Evolutionary conservation across 164 flowering plant species (phyloP).

Genomic region (Paratinospora sagittata): DNA sequence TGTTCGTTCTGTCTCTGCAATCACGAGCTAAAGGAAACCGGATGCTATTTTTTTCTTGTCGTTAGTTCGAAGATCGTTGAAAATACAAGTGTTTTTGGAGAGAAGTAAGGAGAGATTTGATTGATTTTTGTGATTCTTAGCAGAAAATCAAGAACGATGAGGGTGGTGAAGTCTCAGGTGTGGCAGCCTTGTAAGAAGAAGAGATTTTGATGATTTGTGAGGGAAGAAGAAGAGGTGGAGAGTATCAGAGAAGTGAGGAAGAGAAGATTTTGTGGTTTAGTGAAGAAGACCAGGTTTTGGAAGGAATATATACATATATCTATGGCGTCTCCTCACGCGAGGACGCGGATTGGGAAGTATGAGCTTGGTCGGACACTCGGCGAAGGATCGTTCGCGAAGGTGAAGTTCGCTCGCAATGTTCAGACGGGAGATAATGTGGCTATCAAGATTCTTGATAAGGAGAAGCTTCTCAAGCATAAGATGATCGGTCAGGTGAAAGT

Average conservation of each 20-base stretch:
- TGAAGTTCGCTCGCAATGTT: constrained; percentile 21
- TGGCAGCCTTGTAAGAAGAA: constrained; percentile 20
- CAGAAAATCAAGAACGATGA: constrained; percentile 3
- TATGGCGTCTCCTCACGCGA: constrained; percentile 3
- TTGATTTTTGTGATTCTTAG: neutral
- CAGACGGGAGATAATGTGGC: constrained; percentile 19
- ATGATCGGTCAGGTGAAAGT: constrained; percentile 22
- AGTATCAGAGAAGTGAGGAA: neutral
- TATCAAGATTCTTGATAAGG: constrained; percentile 24
- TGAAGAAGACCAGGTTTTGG: neutral
- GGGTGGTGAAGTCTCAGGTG: constrained; percentile 12
- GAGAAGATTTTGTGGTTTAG: neutral
- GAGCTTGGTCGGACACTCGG: constrained; percentile 24
- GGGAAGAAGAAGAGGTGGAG: neutral
- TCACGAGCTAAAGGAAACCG: neutral
- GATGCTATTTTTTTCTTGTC: too few relatives aligned
- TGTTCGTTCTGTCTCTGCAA: constrained; percentile 1
- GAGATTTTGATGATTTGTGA: neutral
- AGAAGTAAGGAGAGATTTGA: neutral
- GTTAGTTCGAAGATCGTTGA: too few relatives aligned
- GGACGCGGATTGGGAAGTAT: constrained; percentile 18
- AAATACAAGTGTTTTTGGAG: neutral
- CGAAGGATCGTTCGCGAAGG: constrained; percentile 25
- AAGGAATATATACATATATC: neutral
- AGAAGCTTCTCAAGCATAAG: constrained; percentile 22